Evolutionary conservation across 148 eudicot species (phyloP).

Genomic region (Drosera capensis): DNA sequence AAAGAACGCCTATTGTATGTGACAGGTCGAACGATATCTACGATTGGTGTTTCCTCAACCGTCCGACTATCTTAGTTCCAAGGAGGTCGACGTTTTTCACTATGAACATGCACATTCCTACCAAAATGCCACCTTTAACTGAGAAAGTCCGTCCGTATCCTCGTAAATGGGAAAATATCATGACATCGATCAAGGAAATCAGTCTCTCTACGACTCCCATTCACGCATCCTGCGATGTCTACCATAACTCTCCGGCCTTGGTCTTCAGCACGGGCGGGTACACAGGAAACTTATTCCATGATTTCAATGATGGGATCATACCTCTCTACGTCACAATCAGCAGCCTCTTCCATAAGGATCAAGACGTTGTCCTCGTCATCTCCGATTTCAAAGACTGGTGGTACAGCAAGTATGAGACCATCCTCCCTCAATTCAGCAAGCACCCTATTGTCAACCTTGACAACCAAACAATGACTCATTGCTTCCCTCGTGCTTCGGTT

Average conservation of each 20-base stretch:
- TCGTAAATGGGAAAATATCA: slow-evolving; percentile 38
- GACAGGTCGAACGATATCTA: slow-evolving; percentile 27
- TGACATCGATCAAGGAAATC: slow-evolving; percentile 30
- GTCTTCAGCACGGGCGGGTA: slow-evolving; percentile 35
- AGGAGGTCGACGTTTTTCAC: slow-evolving; percentile 16
- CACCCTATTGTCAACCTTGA: slow-evolving; percentile 27
- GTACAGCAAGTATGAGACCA: slow-evolving; percentile 32
- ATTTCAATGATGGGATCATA: slow-evolving; percentile 45
- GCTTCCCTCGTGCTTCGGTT: slow-evolving; percentile 29
- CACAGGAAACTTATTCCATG: slow-evolving; percentile 42
- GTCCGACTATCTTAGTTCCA: slow-evolving; percentile 28
- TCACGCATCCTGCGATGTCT: slow-evolving; percentile 16
- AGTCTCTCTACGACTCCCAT: slow-evolving; percentile 21
- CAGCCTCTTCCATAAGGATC: slow-evolving; percentile 12
- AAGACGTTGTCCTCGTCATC: slow-evolving; percentile 33
- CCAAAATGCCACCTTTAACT: not conserved
- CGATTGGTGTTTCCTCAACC: slow-evolving; percentile 31
- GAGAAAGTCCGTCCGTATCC: slow-evolving; percentile 49
- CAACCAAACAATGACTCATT: slow-evolving; percentile 29
- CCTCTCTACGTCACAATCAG: slow-evolving; percentile 40
- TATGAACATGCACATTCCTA: not conserved
- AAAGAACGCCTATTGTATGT: slow-evolving; percentile 18
- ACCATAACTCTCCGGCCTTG: slow-evolving; percentile 35
- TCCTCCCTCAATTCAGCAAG: slow-evolving; percentile 19
- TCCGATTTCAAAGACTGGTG: slow-evolving; percentile 37